phyloP scores from a whole-genome alignment of 148 eudicot genomes.

The Chenopodium suecicum region DNA sequence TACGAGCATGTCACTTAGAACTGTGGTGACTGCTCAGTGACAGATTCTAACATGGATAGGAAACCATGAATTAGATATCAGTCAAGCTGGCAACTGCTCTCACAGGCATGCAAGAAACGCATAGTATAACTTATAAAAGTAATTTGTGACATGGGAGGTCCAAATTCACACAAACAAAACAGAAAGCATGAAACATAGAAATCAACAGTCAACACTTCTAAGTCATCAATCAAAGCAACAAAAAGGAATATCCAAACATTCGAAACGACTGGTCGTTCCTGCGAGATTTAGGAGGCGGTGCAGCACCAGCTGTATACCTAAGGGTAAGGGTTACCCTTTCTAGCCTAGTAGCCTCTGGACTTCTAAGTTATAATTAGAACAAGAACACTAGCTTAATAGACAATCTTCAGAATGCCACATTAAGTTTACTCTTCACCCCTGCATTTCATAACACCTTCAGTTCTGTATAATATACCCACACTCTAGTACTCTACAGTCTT shows the following conservation, averaged over 20 bases:
- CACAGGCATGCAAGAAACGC: neutral
- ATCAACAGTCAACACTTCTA: neutral
- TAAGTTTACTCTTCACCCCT: neutral
- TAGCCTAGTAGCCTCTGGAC: neutral
- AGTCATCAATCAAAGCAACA: neutral
- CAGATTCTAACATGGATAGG: neutral
- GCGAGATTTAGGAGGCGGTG: neutral
- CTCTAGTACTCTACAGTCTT: neutral
- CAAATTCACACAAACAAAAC: neutral
- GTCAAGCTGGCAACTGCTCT: neutral
- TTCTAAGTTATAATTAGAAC: neutral
- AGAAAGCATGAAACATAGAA: neutral
- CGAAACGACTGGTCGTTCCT: neutral
- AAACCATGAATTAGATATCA: neutral
- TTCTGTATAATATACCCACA: neutral
- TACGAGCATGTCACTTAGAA: neutral
- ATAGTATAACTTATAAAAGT: neutral
- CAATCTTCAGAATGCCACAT: neutral
- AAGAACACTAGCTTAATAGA: neutral
- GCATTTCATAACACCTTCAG: neutral
- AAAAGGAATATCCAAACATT: neutral
- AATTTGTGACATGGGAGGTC: neutral
- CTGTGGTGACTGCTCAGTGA: neutral
- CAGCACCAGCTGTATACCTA: neutral
- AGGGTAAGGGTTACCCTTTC: neutral